Evolutionary conservation across 1,284 basidiomycete species (phyloP).

Genomic region (Pseudomicrostroma phylloplanum): DNA sequence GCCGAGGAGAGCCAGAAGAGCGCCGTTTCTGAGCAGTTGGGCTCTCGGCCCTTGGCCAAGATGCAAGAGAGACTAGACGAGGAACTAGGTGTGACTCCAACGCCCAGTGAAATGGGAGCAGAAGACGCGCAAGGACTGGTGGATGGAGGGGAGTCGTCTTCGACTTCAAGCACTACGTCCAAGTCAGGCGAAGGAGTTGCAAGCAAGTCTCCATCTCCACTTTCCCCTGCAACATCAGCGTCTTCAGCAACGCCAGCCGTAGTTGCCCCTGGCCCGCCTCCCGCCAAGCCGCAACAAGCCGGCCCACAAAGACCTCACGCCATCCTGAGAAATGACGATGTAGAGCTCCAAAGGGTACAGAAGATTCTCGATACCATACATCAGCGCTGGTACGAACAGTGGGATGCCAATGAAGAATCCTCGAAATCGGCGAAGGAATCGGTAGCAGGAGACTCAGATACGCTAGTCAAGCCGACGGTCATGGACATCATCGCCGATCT

Average conservation of each 20-base stretch:
- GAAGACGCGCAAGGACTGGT: background rate
- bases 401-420: slow-evolving; percentile 17
- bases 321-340: slow-evolving; percentile 77
- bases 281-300: too few relatives aligned
- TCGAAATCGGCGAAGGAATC: background rate
- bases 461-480: slow-evolving; percentile 11
- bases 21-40: slow-evolving; percentile 71
- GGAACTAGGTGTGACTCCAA: slow-evolving; percentile 54
- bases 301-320: slow-evolving; percentile 57
- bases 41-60: slow-evolving; percentile 78
- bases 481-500: slow-evolving; percentile 76
- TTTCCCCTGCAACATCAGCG: slow-evolving; percentile 11
- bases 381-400: slow-evolving; percentile 60
- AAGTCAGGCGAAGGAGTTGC: background rate
- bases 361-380: slow-evolving; percentile 75
- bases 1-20: slow-evolving; percentile 38
- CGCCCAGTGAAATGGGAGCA: slow-evolving; percentile 5
- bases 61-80: slow-evolving; percentile 62
- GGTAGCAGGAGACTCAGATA: slow-evolving; percentile 8
- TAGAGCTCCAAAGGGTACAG: slow-evolving; percentile 71
- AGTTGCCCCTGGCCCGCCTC: too few relatives aligned
- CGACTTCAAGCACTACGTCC: background rate
- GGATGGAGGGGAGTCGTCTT: background rate
- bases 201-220: slow-evolving; percentile 5
- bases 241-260: slow-evolving; percentile 10